Evolutionary conservation across 345 rosid genomes (phyloP).

Genomic region (Passiflora organensis): DNA sequence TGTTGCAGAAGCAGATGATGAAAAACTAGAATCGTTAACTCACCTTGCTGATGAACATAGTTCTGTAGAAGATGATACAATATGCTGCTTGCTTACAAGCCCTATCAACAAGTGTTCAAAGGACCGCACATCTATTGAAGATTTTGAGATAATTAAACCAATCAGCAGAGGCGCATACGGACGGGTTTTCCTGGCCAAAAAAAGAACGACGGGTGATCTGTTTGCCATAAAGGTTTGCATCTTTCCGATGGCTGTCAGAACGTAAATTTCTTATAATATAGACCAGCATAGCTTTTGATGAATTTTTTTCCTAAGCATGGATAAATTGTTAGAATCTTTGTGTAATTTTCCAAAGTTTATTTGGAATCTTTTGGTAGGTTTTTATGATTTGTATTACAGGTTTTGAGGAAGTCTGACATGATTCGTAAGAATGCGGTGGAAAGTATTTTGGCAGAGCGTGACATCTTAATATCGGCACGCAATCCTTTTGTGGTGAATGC

Average conservation of each 20-base stretch:
- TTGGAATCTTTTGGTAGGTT: conserved; percentile 4
- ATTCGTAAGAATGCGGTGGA: conserved; percentile 97
- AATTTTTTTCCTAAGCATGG: too few relatives aligned
- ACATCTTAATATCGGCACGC: conserved; percentile 87
- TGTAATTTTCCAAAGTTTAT: too few relatives aligned
- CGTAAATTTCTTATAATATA: background rate
- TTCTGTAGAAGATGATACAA: conserved; percentile 69
- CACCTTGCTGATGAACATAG: conserved; percentile 71
- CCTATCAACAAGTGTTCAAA: conserved; percentile 71
- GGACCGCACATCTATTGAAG: conserved; percentile 95
- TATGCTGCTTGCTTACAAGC: conserved; percentile 76
- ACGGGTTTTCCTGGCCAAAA: conserved; percentile 82
- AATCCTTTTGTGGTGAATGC: conserved; percentile 94
- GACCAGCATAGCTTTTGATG: too few relatives aligned
- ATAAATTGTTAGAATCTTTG: too few relatives aligned
- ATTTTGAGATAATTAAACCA: conserved; percentile 96
- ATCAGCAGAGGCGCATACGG: conserved; percentile 97
- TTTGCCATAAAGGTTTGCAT: conserved; percentile 86
- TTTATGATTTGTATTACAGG: conserved; percentile 40
- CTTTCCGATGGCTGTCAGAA: conserved; percentile 6
- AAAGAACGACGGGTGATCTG: conserved; percentile 88
- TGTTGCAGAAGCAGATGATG: conserved; percentile 81
- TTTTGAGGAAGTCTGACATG: conserved; percentile 91
- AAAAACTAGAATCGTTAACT: conserved; percentile 55
- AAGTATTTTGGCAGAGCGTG: conserved; percentile 90